Base-by-base conservation (phyloP, 495 filamentous ascomycete genomes). In the Parathielavia appendiculata region DNA sequence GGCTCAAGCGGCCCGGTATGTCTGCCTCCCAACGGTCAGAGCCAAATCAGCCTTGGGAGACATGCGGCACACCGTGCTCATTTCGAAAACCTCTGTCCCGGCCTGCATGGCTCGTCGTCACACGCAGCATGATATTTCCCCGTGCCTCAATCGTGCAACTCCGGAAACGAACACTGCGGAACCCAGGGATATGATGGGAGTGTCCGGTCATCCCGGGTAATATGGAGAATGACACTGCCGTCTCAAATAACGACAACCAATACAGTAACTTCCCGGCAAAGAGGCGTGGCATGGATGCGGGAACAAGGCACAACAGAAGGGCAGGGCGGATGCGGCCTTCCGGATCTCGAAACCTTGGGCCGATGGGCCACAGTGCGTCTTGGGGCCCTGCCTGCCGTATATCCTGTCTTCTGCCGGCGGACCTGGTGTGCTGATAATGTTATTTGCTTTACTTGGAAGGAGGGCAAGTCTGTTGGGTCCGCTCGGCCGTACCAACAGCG, bases 201-300 rank as follows among this genome's bases (percentile, higher is more conserved):
- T 9, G 3, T 11, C 48, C 34, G 43, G 54, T 39, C 54, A 56
- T 56, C 34, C 40, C 54, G 54, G 54, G 54, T 39, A 56, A 39
- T 55, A 30, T 20, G 34, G 54, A 4, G 43, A 23, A 12, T n/a
- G n/a, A 35, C 39, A 43, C 5, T 20, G 44, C 22, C 44, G 26
- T 30, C 26, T 30, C 26, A 3, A 6, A 6, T 30, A 6, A 30
- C 6, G 6, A 30, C 26, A 30, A 6, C 26, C 26, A 30, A 30
- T 3, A 30, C 26, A 2, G 6, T 30, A 5, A 26, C 23, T 36
- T 20, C 39, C 10, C 8, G 26, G 39, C 23, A 54, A 36, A 54
- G 52, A 35, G 19, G 52, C 26, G 26, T 41, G 26, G 32, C 32
- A 22, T 38, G 34, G 34, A 9, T 39, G 19, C n/a, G 17, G 48